Base-by-base conservation (phyloP, 495 filamentous ascomycete genomes). In the Penicillium desertorum region DNA sequence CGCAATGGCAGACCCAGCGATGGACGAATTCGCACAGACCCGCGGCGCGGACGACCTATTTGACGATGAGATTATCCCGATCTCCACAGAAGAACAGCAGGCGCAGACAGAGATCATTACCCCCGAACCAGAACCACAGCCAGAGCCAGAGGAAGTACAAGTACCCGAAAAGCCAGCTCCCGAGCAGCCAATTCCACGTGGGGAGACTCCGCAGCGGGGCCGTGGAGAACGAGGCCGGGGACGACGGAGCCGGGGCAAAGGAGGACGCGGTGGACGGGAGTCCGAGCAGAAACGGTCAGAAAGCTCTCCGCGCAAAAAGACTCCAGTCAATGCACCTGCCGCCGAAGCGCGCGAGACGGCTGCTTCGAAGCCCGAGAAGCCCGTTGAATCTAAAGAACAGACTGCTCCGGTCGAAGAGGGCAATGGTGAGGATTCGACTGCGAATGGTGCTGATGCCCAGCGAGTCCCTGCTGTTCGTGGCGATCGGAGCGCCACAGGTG, bases 21-120 rank as follows among this genome's bases (percentile, higher is more conserved):
- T 75, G 56, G 75, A 79, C 58, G 72, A 75, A 54, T 88, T 88
- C 60, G 86, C 86, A 17, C 87, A 88, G 62, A 87, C 86, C 0
- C 77, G 86, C 29, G 79, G 77, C 11, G 80, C 79, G 16, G 86
- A 90, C 59, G 86, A 89, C 67, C 70, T 89, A 16, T 88, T 88
- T 62, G 83, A 86, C 60, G 87, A 90, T 63, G 87, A 89, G 62
- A 87, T 89, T 60, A 83, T 84, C 34, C 86, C 87, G 5, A 71
- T 87, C 29, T 51, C 79, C 3, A 67, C 67, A 3, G 71, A 73
- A 52, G 61, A 75, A 37, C 69, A 68, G 39, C 59, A 76, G 37
- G 50, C 52, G 4, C 71, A 67, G 36, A 62, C 63, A 1, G 67
- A 71, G 37, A 55, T 54, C 30, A 50, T 62, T n/a, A 50, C 64